Conservation (phyloP, 176 grass and related monocot species). For the Eragrostis curvula region DNA sequence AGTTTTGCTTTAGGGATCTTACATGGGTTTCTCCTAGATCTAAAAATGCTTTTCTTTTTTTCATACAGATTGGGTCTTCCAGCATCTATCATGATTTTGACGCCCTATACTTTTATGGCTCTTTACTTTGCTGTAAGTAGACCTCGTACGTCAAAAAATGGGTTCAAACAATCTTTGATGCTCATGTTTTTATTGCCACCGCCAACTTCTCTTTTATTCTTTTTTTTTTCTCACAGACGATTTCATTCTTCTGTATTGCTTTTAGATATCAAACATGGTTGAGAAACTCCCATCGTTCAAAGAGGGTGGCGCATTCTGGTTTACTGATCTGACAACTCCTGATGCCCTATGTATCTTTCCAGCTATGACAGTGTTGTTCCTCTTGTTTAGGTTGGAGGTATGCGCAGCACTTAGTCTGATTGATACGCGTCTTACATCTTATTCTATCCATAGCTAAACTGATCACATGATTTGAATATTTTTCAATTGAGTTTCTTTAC, state of each 20-base stretch:
- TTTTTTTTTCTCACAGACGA: not conserved
- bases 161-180: conserved; percentile 1
- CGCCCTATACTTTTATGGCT: conserved; percentile 29
- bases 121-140: conserved; percentile 46
- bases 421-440: conserved; percentile 11
- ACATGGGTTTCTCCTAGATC: conserved; percentile 14
- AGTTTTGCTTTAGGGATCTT: conserved; percentile 20
- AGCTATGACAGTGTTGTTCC: conserved; percentile 54
- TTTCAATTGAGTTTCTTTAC: too few species aligned
- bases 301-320: conserved; percentile 84
- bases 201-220: not conserved
- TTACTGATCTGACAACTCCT: conserved; percentile 84
- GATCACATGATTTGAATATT: too few species aligned
- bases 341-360: conserved; percentile 68
- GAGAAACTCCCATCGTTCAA: conserved; percentile 82
- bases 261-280: conserved; percentile 81
- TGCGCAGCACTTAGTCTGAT: not conserved
- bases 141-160: too few species aligned
- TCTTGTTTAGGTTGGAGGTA: conserved; percentile 71
- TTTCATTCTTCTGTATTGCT: conserved; percentile 36
- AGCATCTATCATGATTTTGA: not conserved
- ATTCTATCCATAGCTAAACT: too few species aligned
- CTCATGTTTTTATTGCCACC: not conserved
- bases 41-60: conserved; percentile 26
- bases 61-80: conserved; percentile 33